phyloP scores from a whole-genome alignment of 108 stramenopile genomes.

The Cyclotella baltica region DNA sequence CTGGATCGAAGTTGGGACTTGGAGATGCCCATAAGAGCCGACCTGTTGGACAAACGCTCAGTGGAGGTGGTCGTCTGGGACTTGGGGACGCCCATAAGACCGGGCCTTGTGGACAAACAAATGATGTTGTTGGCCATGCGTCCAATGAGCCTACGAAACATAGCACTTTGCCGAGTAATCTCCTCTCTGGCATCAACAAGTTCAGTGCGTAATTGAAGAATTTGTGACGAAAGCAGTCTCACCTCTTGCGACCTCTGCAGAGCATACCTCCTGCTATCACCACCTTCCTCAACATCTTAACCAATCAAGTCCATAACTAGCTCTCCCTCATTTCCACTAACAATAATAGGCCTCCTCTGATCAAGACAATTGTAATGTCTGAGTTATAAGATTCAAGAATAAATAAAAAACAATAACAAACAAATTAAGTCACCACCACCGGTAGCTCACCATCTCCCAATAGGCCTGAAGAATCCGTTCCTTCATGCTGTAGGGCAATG shows the following conservation, averaged over 20 bases:
- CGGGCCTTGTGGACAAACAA: neutral
- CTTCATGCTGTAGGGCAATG: neutral
- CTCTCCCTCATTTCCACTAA: no score
- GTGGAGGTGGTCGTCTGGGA: no score
- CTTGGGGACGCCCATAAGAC: neutral
- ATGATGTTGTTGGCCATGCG: neutral
- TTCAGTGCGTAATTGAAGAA: neutral
- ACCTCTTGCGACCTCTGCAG: neutral
- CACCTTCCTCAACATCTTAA: neutral
- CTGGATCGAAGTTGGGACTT: no score
- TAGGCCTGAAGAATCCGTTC: neutral
- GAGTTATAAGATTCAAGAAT: neutral
- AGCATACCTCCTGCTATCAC: neutral
- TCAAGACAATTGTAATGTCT: neutral
- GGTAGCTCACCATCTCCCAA: neutral
- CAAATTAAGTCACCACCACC: neutral
- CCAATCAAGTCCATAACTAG: no score
- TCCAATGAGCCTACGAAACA: neutral
- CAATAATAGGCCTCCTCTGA: neutral
- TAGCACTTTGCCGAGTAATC: neutral
- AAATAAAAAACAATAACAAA: neutral
- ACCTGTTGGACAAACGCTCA: no score
- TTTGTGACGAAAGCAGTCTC: neutral
- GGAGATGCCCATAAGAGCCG: no score
- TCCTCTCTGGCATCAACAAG: neutral